Evolutionary conservation across 768 basidiomycete genomes (phyloP).

Genomic region (Agaricus blazei): DNA sequence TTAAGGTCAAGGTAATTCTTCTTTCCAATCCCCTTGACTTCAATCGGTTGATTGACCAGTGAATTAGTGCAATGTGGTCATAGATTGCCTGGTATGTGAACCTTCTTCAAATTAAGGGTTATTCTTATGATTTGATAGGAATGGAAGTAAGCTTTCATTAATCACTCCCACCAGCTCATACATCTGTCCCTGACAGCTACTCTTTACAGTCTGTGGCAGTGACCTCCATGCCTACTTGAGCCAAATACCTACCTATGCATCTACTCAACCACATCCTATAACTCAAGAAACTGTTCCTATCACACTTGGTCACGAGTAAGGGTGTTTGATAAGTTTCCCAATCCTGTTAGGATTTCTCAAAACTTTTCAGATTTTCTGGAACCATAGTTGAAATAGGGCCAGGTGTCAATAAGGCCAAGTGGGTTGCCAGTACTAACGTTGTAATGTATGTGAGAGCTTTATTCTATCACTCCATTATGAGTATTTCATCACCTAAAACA

Average conservation of each 20-base stretch:
- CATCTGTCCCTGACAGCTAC: background rate
- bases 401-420: conserved; percentile 26
- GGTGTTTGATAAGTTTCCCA: background rate
- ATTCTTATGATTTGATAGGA: conserved; percentile 14
- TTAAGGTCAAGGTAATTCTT: conserved; percentile 37
- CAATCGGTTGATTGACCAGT: background rate
- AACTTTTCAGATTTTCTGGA: conserved; percentile 20
- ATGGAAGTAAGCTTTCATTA: conserved; percentile 21
- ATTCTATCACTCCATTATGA: background rate
- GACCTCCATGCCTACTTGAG: conserved; percentile 41
- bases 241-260: conserved; percentile 20
- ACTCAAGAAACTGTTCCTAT: conserved; percentile 36
- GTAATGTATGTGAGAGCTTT: conserved; percentile 20
- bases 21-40: background rate
- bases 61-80: background rate
- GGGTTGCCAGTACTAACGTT: conserved; percentile 29
- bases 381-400: conserved; percentile 28
- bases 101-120: background rate
- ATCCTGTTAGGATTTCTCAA: no score
- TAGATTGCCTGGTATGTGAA: background rate
- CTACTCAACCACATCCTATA: conserved; percentile 26
- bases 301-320: conserved; percentile 43
- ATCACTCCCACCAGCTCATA: background rate
- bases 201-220: conserved; percentile 34
- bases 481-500: background rate